Conservation (phyloP, 352 stramenopile species). For the Pythium myriotylum region DNA sequence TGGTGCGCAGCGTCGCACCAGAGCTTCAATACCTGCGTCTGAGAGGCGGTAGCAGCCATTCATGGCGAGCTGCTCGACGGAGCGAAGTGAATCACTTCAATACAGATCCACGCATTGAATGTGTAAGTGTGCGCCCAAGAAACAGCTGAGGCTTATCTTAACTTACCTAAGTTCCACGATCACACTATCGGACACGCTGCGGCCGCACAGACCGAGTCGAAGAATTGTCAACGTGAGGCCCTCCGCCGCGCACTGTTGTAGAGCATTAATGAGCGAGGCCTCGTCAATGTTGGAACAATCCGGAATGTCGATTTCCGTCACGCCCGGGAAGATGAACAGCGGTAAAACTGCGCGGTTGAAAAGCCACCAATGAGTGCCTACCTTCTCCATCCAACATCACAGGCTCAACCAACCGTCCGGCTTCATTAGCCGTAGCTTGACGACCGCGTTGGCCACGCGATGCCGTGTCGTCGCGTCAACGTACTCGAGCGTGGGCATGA, state of each 20-base stretch:
- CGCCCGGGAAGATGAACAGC: conserved; percentile 82
- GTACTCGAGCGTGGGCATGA: conserved; percentile 70
- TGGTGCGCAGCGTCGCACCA: conserved; percentile 69
- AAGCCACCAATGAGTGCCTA: neutral
- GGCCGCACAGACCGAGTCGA: conserved; percentile 70
- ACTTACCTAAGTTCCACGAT: conserved; percentile 64
- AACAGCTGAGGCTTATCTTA: neutral
- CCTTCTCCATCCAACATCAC: no score
- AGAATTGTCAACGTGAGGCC: conserved; percentile 56
- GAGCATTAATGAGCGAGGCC: conserved; percentile 45
- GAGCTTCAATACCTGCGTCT: conserved; percentile 58
- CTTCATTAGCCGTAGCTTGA: conserved; percentile 62
- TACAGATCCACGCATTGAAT: neutral
- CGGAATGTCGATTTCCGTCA: conserved; percentile 80
- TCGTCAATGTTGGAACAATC: conserved; percentile 86
- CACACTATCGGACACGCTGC: conserved; percentile 74
- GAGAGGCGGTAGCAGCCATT: conserved; percentile 81
- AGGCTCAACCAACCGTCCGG: conserved; percentile 39
- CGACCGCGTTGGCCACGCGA: conserved; percentile 54
- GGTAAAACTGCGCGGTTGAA: conserved; percentile 47
- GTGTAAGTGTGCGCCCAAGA: conserved; percentile 6
- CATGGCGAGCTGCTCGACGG: conserved; percentile 68
- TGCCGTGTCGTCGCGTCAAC: conserved; percentile 66
- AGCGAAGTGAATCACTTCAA: conserved; percentile 50
- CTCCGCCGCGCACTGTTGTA: conserved; percentile 54